phyloP scores from a whole-genome alignment of 495 filamentous ascomycete genomes.

The Neurospora cerealis region DNA sequence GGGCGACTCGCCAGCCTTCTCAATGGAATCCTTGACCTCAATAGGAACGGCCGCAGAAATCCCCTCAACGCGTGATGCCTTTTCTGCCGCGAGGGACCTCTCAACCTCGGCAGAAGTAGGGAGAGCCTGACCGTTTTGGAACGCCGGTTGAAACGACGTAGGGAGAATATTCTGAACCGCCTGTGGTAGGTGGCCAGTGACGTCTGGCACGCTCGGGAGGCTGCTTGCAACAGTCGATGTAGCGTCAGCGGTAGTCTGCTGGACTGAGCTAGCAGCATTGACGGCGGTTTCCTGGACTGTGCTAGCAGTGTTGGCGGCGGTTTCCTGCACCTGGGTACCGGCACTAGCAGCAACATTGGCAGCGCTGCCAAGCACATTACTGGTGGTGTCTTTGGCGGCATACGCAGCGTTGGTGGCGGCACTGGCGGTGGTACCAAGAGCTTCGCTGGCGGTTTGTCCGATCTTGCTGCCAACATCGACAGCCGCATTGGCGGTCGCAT shows the following conservation, averaged over 20 bases:
- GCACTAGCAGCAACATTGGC: conserved; percentile 4
- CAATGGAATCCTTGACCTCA: conserved; percentile 63
- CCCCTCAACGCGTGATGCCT: conserved; percentile 19
- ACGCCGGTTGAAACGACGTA: conserved; percentile 8
- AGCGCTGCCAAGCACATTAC: conserved; percentile 3
- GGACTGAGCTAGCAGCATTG: conserved; percentile 1
- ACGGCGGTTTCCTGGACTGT: conserved; percentile 4
- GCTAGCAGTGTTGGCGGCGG: conserved; percentile 5
- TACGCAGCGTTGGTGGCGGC: background rate
- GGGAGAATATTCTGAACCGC: conserved; percentile 26
- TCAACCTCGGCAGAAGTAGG: background rate
- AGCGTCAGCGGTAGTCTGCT: conserved; percentile 13
- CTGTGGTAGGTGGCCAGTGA: conserved; percentile 23
- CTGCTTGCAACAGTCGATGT: background rate
- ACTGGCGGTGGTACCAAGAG: background rate
- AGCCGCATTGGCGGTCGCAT: conserved; percentile 4
- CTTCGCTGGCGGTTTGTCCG: background rate
- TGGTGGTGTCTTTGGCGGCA: conserved; percentile 1
- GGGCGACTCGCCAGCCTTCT: conserved; percentile 50
- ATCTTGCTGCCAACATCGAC: background rate
- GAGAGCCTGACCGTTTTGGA: background rate
- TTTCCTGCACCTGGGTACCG: conserved; percentile 5
- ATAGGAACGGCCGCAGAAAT: conserved; percentile 51
- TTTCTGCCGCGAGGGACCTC: conserved; percentile 1
- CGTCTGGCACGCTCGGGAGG: conserved; percentile 6